Evolutionary conservation across 148 eudicot genomes (phyloP), one percentile per base, ranked within the genome.

Genomic region (Tetragonia tetragonoides): DNA sequence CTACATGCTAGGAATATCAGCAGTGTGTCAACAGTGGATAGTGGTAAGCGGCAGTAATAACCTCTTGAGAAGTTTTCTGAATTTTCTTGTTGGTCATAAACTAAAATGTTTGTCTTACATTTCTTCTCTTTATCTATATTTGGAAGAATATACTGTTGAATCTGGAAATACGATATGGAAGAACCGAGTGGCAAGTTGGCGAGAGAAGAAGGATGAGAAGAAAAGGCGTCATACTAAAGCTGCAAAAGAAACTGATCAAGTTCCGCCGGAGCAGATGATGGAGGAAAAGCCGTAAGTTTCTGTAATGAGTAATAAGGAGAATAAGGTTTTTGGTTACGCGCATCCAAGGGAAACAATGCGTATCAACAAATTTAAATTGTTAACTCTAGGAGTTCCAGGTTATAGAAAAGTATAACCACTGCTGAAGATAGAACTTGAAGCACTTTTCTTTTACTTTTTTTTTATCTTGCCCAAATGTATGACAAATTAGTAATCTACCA

Each of bases 141-240:
- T 81, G 42, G 73, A 84, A 96, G 99, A 96, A 71, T 63, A 81
- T 16, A 78, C 75, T 70, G 88, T 85, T 75, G 99, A 96, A 80
- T 77, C 91, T 73, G 99, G 99, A 80, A 90, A 88, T 42, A 88
- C 97, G 5, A 90, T 96, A 82, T 96, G 99, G 99, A 96, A 96
- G 84, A 89, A 90, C 74, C 84, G 99, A 70, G 97, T 96, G 76
- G 92, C 88, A 38, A 92, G 99, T 81, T 96, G 99, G 99, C 93
- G 90, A 83, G 99, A 96, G 9, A 93, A 86, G 83, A 91, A 88
- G 74, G 89, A 85, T 74, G 90, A 93, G 88, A 95, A 91, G 89
- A 91, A 93, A 68, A 87, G 80, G 76, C 72, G 75, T 9, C 73
- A 82, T 21, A 81, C 65, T 44, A 91, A 88, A 83, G 86, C 71